Percentiles rank a stretch among this genome's conserved stretches.
These are phyloP conservation scores for Trichoderma asperelloides DNA, from an alignment of 495 filamentous ascomycete species.

Conservation along the genomic window DNA sequence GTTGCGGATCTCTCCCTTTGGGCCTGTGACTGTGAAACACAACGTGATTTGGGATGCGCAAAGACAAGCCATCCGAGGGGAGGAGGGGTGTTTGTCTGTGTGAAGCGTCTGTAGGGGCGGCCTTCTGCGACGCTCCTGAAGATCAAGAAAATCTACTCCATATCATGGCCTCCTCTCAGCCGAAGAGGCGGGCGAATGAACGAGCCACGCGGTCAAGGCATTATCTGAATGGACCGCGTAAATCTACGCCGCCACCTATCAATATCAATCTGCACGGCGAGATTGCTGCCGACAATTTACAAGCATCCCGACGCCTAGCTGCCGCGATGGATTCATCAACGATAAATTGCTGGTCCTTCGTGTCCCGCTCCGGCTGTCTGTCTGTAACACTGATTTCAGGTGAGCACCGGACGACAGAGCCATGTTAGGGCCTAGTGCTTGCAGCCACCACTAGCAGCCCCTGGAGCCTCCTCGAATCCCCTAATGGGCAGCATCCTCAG, in stretches of 20 bases:
- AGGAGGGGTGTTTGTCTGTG: neutral
- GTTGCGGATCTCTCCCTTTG: neutral
- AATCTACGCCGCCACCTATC: too few species aligned
- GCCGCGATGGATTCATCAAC: neutral
- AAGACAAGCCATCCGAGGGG: neutral
- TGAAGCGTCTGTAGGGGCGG: neutral
- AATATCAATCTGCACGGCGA: too few species aligned
- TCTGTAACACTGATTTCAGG: constrained; percentile 5
- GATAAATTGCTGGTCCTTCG: neutral
- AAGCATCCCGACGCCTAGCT: too few species aligned
- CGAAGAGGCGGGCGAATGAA: too few species aligned
- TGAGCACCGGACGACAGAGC: neutral
- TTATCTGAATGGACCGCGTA: too few species aligned
- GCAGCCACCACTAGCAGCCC: neutral
- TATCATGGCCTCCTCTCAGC: neutral
- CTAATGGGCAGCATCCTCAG: neutral
- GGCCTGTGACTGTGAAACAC: neutral
- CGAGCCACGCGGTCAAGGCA: too few species aligned
- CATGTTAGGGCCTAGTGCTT: constrained; percentile 7
- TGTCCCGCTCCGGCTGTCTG: neutral
- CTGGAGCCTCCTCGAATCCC: neutral
- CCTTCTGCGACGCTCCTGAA: neutral
- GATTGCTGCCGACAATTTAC: too few species aligned
- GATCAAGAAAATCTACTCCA: neutral
- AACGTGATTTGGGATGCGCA: neutral